Conservation (phyloP, 495 filamentous ascomycete genomes). For the Elasticomyces elasticus region DNA sequence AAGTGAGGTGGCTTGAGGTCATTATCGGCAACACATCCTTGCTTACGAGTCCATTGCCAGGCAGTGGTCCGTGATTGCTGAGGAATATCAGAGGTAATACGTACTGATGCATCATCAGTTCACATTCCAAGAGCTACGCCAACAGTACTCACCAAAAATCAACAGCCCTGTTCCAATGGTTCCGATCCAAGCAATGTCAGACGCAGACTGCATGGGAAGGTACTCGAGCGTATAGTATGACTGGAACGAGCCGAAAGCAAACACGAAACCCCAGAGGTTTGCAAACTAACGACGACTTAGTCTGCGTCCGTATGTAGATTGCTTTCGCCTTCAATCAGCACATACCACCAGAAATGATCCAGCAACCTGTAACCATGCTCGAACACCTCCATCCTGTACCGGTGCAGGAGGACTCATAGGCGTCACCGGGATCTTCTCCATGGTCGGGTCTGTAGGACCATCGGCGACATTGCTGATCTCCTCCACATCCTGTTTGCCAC, state of each 20-base stretch:
- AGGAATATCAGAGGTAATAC: too few species aligned
- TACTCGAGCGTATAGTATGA: constrained; percentile 51
- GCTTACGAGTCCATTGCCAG: too few species aligned
- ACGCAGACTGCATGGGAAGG: constrained; percentile 26
- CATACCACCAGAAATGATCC: constrained; percentile 20
- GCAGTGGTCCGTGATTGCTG: too few species aligned
- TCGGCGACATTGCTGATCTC: not conserved
- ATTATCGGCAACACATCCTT: too few species aligned
- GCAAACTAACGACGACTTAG: too few species aligned
- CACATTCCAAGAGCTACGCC: too few species aligned
- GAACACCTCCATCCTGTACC: constrained; percentile 11
- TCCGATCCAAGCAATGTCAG: constrained; percentile 53
- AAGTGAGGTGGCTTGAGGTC: too few species aligned
- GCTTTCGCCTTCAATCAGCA: too few species aligned
- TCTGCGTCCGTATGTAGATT: too few species aligned
- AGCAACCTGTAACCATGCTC: constrained; percentile 22
- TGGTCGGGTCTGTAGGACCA: not conserved
- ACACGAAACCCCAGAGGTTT: constrained; percentile 58
- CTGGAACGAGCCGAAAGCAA: constrained; percentile 70
- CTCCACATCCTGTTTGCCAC: not conserved
- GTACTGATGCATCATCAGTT: too few species aligned
- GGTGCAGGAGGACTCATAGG: not conserved
- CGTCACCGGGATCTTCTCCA: not conserved
- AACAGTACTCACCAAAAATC: too few species aligned
- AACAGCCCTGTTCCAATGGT: constrained; percentile 45